Base-by-base conservation (phyloP, 805 yeast genomes). In the Wickerhamiella spandovensis region DNA sequence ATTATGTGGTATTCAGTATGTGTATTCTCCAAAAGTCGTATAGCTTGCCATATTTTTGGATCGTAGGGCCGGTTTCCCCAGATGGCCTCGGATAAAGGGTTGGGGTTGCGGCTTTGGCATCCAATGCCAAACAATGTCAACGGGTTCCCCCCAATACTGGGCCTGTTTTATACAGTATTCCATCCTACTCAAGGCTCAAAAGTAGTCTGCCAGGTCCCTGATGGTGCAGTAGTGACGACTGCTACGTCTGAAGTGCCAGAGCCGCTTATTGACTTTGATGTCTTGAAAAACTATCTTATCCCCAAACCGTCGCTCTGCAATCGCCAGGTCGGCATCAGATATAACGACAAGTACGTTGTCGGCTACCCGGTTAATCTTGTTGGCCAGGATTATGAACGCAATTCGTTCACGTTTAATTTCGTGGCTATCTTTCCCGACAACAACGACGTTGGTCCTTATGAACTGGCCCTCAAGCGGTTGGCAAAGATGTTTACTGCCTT, bases 181-280 rank as follows among this genome's bases (percentile, higher is more conserved):
- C 97, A 92, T 60, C 97, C 97, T 0, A 84, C 92, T 0, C 95
- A 88, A 60, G 98, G 98, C 1, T 82, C 97, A 0, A 87, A 88
- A 66, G 89, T 90, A 5, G 75, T 84, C 5, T 84, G 84, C 59
- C 96, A 92, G 63, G 94, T 87, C 0, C 98, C 98, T 2, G 78
- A 80, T 39, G 85, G 87, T 5, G 72, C 84, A 3, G 76, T 63
- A 50, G 57, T 51, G 15, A 44, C 48, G 5, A 55, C 62, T 12
- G 49, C 44, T 3, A 55, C 61, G 4, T 42, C 56, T 45, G 56
- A 61, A 23, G 58, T 52, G 17, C 51, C 49, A n/a, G 48, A 54
- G 43, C 56, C 52, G 47, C 65, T 80, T 51, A 81, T 86, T 60
- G 81, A 84, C 58, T 92, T 94, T 64, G 94, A 87, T 61, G 73